phyloP scores from a whole-genome alignment of 805 yeast species.

The Candida ipomoeae region DNA sequence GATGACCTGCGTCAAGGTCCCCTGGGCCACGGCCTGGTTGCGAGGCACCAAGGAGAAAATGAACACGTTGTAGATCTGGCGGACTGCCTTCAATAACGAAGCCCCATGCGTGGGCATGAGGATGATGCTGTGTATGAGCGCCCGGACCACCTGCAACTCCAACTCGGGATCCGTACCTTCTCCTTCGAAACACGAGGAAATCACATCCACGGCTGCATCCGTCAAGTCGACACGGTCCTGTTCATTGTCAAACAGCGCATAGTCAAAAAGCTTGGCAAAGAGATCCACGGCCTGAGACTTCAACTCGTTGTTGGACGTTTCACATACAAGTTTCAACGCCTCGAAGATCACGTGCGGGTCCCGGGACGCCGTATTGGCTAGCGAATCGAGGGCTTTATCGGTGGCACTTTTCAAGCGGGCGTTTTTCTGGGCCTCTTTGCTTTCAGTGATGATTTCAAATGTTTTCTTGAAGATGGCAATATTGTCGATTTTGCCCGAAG shows the following conservation, averaged over 20 bases:
- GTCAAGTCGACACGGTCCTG: constrained; percentile 55
- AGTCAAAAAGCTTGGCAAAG: constrained; percentile 84
- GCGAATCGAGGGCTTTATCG: constrained; percentile 40
- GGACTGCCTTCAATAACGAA: constrained; percentile 78
- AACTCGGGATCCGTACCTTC: constrained; percentile 88
- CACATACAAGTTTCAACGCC: constrained; percentile 72
- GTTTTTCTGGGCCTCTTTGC: constrained; percentile 60
- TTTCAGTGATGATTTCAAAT: constrained; percentile 50
- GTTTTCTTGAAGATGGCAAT: constrained; percentile 45
- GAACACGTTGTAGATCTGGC: constrained; percentile 91
- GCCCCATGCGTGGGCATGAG: constrained; percentile 89
- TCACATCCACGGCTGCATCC: constrained; percentile 79
- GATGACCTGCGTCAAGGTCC: constrained; percentile 86
- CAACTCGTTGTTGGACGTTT: constrained; percentile 58
- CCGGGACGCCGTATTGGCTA: constrained; percentile 35
- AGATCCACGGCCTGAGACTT: constrained; percentile 77
- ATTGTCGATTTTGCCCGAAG: constrained; percentile 21
- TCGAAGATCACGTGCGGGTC: constrained; percentile 62
- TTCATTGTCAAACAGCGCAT: constrained; percentile 62
- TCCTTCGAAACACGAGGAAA: constrained; percentile 81
- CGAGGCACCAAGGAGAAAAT: constrained; percentile 74
- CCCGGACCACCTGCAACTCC: constrained; percentile 90
- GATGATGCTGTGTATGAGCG: constrained; percentile 81
- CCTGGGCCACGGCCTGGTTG: constrained; percentile 94
- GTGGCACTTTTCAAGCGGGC: constrained; percentile 34